Percentiles rank a stretch among this genome's conserved stretches.
phyloP scores from a whole-genome alignment of 2,329 filamentous ascomycete genomes.

The Gyromitra esculenta region DNA sequence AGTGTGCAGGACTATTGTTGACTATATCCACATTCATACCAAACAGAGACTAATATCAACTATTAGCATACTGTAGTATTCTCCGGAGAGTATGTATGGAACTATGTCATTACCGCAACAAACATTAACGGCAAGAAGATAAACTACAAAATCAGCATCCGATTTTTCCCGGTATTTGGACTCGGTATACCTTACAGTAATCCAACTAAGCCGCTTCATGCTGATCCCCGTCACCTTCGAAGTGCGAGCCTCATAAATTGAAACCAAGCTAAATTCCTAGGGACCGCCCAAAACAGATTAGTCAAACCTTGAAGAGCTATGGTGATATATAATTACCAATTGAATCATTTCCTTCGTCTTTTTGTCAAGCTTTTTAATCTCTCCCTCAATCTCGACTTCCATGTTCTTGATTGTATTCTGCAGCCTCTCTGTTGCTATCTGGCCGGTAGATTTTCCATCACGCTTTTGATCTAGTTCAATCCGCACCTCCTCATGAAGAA shows the following conservation, averaged over 20 bases:
- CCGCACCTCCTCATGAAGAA: background rate
- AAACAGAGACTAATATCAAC: constrained; percentile 1
- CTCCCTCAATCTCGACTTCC: background rate
- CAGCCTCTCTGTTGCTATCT: background rate
- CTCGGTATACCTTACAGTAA: background rate
- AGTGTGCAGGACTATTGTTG: background rate
- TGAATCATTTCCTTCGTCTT: constrained; percentile 17
- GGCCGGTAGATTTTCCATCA: too few species aligned
- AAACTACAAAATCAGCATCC: background rate
- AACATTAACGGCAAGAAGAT: constrained; percentile 7
- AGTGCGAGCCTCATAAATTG: constrained; percentile 5
- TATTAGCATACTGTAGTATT: background rate
- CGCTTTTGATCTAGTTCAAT: background rate
- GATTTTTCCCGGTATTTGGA: background rate
- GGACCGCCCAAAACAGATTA: background rate
- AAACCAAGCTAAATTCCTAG: constrained; percentile 22
- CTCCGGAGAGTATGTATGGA: background rate
- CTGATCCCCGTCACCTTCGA: constrained; percentile 23
- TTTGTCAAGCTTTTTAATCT: background rate
- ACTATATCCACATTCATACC: constrained; percentile 25
- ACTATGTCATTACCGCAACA: background rate
- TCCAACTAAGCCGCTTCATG: constrained; percentile 24
- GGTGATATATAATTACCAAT: background rate
- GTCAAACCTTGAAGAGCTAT: background rate
- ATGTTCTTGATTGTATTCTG: background rate